Evolutionary conservation across 139 green algal genomes (phyloP), one percentile per base, ranked within the genome.

Genomic region (Trebouxia sp.): DNA sequence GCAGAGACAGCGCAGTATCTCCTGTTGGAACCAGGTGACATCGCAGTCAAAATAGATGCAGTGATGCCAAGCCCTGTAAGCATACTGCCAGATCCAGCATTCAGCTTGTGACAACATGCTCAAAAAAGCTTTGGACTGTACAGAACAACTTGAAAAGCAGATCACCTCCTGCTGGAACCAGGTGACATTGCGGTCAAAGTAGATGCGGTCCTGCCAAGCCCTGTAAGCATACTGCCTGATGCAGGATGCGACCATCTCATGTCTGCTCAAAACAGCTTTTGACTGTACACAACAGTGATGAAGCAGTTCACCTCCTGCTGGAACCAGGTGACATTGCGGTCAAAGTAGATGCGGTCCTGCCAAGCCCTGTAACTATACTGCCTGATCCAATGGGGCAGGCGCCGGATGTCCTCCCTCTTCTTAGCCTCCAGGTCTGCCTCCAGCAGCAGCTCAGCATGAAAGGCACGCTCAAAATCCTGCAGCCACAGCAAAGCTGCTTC

Each of bases 121-220:
- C 1, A 38, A 10, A 35, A 4, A 38, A n/a, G 8, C n/a, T 39
- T n/a, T 14, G 7, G 5, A 20, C n/a, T n/a, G n/a, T n/a, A n/a
- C n/a, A n/a, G n/a, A n/a, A n/a, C n/a, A n/a, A n/a, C n/a, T n/a
- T n/a, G n/a, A n/a, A n/a, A n/a, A n/a, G n/a, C n/a, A n/a, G n/a
- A n/a, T n/a, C 37, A 56, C 69, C 69, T 77, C 77, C 28, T 82
- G 77, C 65, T 83, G 78, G 28, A 83, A 51, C 30, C 45, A 70
- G 45, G 65, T 53, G 43, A 78, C 62, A 35, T 53, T 78, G 17
- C 65, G 47, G 32, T 83, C 78, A 38, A 75, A 62, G 45, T 76
- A 83, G 65, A 83, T 50, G 47, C 78, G 78, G 37, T 83, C 78
- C 45, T 83, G 78, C 78, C 78, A 83, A 7, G 78, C 78, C 26